phyloP scores from a whole-genome alignment of 495 filamentous ascomycete genomes.

The Annulohypoxylon moriforme region DNA sequence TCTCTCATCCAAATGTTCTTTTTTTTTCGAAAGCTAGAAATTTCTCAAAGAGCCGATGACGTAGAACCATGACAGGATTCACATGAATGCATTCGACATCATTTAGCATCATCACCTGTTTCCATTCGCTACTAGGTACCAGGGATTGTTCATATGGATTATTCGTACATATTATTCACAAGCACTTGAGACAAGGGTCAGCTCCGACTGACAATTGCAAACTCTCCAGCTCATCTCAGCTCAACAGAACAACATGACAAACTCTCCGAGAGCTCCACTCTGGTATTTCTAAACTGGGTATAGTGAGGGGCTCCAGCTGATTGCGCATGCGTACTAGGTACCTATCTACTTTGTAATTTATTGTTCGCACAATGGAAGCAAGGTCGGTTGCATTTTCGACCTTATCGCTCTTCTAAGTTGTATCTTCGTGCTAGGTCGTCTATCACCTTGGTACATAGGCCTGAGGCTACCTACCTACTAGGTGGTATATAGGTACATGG shows the following conservation, averaged over 20 bases:
- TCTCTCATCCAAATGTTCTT: too few species aligned
- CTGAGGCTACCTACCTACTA: too few species aligned
- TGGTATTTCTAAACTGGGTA: constrained; percentile 20
- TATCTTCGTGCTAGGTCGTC: too few species aligned
- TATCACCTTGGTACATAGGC: constrained; percentile 1
- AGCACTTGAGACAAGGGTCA: constrained; percentile 22
- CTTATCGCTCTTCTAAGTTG: constrained; percentile 27
- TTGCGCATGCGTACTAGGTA: constrained; percentile 26
- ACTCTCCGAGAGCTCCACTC: constrained; percentile 14
- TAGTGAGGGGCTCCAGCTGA: constrained; percentile 39
- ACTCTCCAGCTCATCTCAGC: constrained; percentile 23
- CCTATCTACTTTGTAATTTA: constrained; percentile 29
- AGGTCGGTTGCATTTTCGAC: constrained; percentile 27
- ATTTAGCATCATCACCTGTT: not conserved
- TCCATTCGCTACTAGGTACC: not conserved
- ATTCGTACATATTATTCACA: not conserved
- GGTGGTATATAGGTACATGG: too few species aligned
- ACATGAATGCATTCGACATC: constrained; percentile 36
- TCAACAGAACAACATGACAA: constrained; percentile 15
- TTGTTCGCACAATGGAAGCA: constrained; percentile 26
- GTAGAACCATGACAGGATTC: constrained; percentile 23
- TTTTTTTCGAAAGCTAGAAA: not conserved
- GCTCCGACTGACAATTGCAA: not conserved
- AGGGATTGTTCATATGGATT: constrained; percentile 3
- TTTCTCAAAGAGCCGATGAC: constrained; percentile 31